Evolutionary conservation across 2,329 filamentous ascomycete species (phyloP), one percentile per base, ranked within the genome.

Genomic region (Pyricularia sp.): DNA sequence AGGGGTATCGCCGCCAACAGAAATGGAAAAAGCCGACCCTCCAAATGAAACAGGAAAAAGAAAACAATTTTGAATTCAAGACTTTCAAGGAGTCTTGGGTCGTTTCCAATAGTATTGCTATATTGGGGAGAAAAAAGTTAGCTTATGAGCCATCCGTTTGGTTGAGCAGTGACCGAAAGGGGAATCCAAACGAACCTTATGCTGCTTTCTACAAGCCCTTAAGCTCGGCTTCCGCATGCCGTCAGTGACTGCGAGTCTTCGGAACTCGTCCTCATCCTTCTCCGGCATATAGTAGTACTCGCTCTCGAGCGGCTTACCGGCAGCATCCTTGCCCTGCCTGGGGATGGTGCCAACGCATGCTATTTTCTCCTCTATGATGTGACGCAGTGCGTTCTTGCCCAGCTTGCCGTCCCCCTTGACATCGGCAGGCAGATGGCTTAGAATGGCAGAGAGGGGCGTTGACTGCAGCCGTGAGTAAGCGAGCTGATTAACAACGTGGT

Each of bases 201-300:
- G 94, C 74, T 94, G 91, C 78, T 97, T 97, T 72, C 94, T 85
- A 73, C 94, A 97, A 72, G 88, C 88, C 69, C 94, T 84, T 71
- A 99, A 78, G 70, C 91, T 94, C 59, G 93, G 93, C 77, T 96
- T 96, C 65, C 91, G 84, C 73, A 97, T 79, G 64, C 91, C 90
- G 69, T 93, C 88, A 1, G 93, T 91, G 16, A 97, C 91, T 26
- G 92, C 89, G 64, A 91, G 84, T 63, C 90, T 85, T 66, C 93
- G 85, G 72, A 88, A 85, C 68, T 87, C 83, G 72, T 97, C 92
- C 2, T 82, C 80, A 73, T 99, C 94, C 71, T 86, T 82, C 75
- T 97, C 93, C 0, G 93, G 90, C 8, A 97, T 82, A 72, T 99
- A 99, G 77, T 97, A 97, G 75, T 96, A 97, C 75, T 99, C 93